Evolutionary conservation across 805 yeast species (phyloP), one percentile per base, ranked within the genome.

Genomic region (Lipomyces anomalus): DNA sequence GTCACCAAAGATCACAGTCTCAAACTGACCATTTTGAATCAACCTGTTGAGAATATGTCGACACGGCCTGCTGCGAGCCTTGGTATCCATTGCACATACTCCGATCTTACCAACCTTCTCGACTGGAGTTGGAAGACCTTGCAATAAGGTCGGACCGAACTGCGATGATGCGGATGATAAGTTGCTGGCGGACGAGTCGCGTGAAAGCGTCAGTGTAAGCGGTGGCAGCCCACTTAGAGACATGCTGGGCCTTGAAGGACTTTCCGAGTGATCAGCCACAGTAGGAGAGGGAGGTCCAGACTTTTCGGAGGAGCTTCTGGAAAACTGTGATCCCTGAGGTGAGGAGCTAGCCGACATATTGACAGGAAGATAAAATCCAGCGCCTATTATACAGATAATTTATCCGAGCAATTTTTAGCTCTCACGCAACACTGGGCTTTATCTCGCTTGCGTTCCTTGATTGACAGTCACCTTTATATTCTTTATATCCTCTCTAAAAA

Each of bases 21-120:
- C 97, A 63, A 92, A 92, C 67, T 92, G 97, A 23, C 96, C 97
- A 56, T 84, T 80, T n/a, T 49, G 43, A 47, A 90, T 84, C 61
- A 92, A 69, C 43, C 95, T 72, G 63, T 85, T 88, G 58, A 92
- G 71, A 53, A 92, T 92, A 50, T 84, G 85, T 48, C 97, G 72
- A 61, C 97, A 90, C 2, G 99, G 98, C 68, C 92, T 92, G 36
- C 95, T 83, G 60, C 95, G 74, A 1, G 89, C 98, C 65, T 92
- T 92, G 48, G 89, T 82, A 65, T 92, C 99, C 97, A 92, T 89
- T 7, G 99, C 99, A 68, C 99, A 92, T 1, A 92, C 95, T 43
- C 99, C 99, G 57, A 92, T 86, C 55, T 86, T 89, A 33, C 98
- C 97, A 53, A 89, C 78, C 42, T 56, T 60, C 26, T 45, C 47